Conservation (phyloP, 2,329 filamentous ascomycete genomes). For the Talaromyces sp. region DNA sequence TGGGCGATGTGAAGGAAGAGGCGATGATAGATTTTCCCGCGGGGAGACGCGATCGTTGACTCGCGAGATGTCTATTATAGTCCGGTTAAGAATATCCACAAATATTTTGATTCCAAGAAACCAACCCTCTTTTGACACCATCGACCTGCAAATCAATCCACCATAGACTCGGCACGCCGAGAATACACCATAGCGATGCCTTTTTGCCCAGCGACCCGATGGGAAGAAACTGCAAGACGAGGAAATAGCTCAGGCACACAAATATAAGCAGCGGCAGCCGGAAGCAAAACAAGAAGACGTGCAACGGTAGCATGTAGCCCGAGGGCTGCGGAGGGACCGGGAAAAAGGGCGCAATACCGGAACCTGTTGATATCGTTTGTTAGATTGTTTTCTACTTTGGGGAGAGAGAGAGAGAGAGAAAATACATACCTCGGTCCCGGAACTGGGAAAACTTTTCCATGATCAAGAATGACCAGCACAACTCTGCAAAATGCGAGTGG, state of each 20-base stretch:
- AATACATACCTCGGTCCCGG: slow-evolving; percentile 70
- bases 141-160: slow-evolving; percentile 99
- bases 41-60: slow-evolving; percentile 71
- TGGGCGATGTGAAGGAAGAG: slow-evolving; percentile 83
- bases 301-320: slow-evolving; percentile 59
- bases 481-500: not conserved
- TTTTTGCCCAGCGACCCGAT: slow-evolving; percentile 68
- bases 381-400: not conserved
- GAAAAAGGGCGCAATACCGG: slow-evolving; percentile 93
- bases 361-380: slow-evolving; percentile 54
- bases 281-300: slow-evolving; percentile 70
- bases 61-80: slow-evolving; percentile 57
- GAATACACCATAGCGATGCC: slow-evolving; percentile 77
- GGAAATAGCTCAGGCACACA: slow-evolving; percentile 67
- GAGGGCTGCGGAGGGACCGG: slow-evolving; percentile 67
- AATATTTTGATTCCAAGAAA: slow-evolving; percentile 2
- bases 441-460: slow-evolving; percentile 98
- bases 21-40: slow-evolving; percentile 78
- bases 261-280: slow-evolving; percentile 73
- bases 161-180: slow-evolving; percentile 89
- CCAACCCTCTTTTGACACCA: slow-evolving; percentile 82
- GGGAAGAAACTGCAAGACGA: slow-evolving; percentile 77
- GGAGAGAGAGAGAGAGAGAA: not conserved
- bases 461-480: not conserved
- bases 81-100: not conserved